A percentile compares a stretch with the other conserved stretches of the same genome.
These are phyloP conservation scores for Vigna nakashimae DNA, from an alignment of 306 rosid species.

Conservation along the genomic window DNA sequence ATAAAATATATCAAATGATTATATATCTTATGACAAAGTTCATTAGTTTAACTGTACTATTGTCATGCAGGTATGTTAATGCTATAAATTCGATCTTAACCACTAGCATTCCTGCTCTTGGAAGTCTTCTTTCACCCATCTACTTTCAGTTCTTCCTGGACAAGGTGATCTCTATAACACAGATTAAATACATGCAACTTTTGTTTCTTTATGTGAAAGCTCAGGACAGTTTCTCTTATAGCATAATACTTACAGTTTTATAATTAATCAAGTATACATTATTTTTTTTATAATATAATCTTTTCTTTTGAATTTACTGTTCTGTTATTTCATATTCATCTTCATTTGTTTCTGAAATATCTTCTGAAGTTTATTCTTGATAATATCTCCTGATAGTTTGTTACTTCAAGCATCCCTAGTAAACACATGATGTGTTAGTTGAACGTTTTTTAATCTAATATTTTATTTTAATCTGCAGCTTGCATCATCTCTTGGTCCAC, in stretches of 20 bases:
- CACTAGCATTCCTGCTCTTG: constrained; percentile 91
- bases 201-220: constrained; percentile 31
- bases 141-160: constrained; percentile 98
- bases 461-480: constrained; percentile 65
- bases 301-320: constrained; percentile 1
- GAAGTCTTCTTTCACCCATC: constrained; percentile 90
- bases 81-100: constrained; percentile 91
- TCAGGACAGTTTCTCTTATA: constrained; percentile 19
- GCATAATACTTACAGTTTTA: background rate
- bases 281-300: background rate
- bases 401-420: constrained; percentile 26
- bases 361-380: constrained; percentile 30
- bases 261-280: constrained; percentile 3
- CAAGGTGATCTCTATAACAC: constrained; percentile 66
- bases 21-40: constrained; percentile 28
- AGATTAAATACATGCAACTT: constrained; percentile 14
- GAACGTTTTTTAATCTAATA: constrained; percentile 25
- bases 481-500: constrained; percentile 98
- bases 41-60: constrained; percentile 36
- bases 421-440: constrained; percentile 34
- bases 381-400: constrained; percentile 23
- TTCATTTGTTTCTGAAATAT: constrained; percentile 5
- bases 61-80: constrained; percentile 88
- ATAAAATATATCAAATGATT: constrained; percentile 20
- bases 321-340: constrained; percentile 34